A percentile compares a stretch with the other conserved stretches of the same genome.
Evolutionary conservation across 1,284 basidiomycete genomes (phyloP).

Genomic region (Golubevia sp.): DNA sequence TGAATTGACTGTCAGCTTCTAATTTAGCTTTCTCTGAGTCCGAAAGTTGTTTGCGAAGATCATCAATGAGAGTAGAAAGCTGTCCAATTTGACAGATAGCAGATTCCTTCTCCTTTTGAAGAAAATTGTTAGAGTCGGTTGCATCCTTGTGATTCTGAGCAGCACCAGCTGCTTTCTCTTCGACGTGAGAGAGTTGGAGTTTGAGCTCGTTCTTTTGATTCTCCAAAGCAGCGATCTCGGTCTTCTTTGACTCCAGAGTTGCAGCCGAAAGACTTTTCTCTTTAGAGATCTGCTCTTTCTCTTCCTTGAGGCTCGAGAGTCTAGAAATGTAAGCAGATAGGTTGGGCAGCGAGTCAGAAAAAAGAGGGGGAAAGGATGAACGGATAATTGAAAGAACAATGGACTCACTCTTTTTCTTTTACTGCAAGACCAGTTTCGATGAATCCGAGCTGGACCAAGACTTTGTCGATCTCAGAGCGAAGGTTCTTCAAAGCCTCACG

Average conservation of each 20-base stretch:
- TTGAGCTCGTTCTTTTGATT: not conserved
- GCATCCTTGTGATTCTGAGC: not conserved
- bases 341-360: too few relatives aligned
- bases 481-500: not conserved
- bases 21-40: not conserved
- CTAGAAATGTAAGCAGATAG: not conserved
- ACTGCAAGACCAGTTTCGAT: not conserved
- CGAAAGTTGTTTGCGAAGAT: not conserved
- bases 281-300: not conserved
- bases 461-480: not conserved
- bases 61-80: not conserved
- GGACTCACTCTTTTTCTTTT: not conserved
- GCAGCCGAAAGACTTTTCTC: not conserved
- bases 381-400: not conserved
- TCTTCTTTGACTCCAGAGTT: not conserved
- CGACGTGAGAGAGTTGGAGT: not conserved
- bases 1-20: not conserved
- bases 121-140: not conserved
- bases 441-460: not conserved
- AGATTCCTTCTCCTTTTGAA: not conserved
- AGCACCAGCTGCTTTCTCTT: not conserved
- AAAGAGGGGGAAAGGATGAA: not conserved
- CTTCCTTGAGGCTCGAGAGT: not conserved
- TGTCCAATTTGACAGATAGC: not conserved
- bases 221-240: not conserved